Evolutionary conservation across 257 asterid species (phyloP).

Genomic region (Datura wrightii): DNA sequence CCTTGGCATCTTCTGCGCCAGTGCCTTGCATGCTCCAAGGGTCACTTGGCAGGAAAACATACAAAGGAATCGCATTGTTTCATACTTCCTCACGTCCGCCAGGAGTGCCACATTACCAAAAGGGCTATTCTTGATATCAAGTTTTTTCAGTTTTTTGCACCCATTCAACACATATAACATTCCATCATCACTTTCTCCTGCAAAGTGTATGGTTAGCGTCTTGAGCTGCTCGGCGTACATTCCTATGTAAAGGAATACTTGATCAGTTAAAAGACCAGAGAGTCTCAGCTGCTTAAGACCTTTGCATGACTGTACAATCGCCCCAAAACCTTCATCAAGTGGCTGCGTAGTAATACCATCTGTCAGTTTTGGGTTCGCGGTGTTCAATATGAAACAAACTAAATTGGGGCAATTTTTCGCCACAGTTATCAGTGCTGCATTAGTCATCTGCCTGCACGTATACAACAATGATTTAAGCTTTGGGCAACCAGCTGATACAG

Average conservation of each 20-base stretch:
- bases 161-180: constrained; percentile 79
- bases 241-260: constrained; percentile 79
- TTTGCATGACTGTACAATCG: constrained; percentile 83
- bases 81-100: constrained; percentile 86
- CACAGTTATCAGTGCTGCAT: constrained; percentile 78
- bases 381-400: constrained; percentile 69
- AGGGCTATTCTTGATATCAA: constrained; percentile 82
- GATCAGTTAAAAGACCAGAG: constrained; percentile 79
- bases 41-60: constrained; percentile 91
- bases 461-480: constrained; percentile 75
- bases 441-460: constrained; percentile 82
- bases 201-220: constrained; percentile 75
- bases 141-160: constrained; percentile 81
- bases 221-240: constrained; percentile 88
- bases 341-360: constrained; percentile 82
- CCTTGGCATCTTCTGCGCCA: constrained; percentile 79
- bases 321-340: constrained; percentile 90
- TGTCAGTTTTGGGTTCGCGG: constrained; percentile 64
- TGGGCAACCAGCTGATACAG: constrained; percentile 85
- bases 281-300: constrained; percentile 78
- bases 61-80: constrained; percentile 98
- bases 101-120: constrained; percentile 80
- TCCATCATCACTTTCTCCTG: constrained; percentile 65
- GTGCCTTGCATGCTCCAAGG: constrained; percentile 73
- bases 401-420: constrained; percentile 88